Conservation (phyloP, 2,329 filamentous ascomycete species). For the Penicillium expansum region DNA sequence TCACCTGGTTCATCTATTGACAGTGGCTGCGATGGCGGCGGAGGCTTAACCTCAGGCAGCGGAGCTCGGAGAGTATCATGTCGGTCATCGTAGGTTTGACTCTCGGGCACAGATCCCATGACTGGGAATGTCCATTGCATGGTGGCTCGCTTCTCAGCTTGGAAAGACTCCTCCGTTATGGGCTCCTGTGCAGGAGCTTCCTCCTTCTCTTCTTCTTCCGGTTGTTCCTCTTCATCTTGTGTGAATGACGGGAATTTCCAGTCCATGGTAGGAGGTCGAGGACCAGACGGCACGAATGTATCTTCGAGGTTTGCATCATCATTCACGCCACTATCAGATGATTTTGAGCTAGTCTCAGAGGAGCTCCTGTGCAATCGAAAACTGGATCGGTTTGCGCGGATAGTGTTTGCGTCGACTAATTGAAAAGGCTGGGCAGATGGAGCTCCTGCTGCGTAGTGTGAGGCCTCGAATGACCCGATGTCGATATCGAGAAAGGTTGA, state of each 20-base stretch:
- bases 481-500: conserved; percentile 57
- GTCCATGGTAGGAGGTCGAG: conserved; percentile 47
- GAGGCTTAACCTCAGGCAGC: conserved; percentile 14
- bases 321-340: conserved; percentile 31
- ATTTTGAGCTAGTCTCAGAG: conserved; percentile 34
- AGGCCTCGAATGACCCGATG: conserved; percentile 51
- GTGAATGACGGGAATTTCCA: conserved; percentile 46
- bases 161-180: conserved; percentile 23
- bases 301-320: conserved; percentile 28
- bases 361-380: conserved; percentile 44
- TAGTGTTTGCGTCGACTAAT: conserved; percentile 53
- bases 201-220: conserved; percentile 6
- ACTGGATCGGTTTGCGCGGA: conserved; percentile 55
- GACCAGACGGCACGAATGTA: conserved; percentile 34
- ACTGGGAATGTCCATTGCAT: conserved; percentile 57
- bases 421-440: conserved; percentile 52
- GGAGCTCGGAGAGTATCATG: conserved; percentile 36
- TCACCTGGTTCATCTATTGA: conserved; percentile 27
- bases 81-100: conserved; percentile 19
- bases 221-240: conserved; percentile 18
- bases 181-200: conserved; percentile 3
- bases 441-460: conserved; percentile 52
- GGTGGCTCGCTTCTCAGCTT: conserved; percentile 39
- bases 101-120: conserved; percentile 29
- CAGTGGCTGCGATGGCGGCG: background rate